These are phyloP conservation scores for Coemansia sp. DNA, from an alignment of 192 early-diverging fungal genomes.

Conservation along the genomic window DNA sequence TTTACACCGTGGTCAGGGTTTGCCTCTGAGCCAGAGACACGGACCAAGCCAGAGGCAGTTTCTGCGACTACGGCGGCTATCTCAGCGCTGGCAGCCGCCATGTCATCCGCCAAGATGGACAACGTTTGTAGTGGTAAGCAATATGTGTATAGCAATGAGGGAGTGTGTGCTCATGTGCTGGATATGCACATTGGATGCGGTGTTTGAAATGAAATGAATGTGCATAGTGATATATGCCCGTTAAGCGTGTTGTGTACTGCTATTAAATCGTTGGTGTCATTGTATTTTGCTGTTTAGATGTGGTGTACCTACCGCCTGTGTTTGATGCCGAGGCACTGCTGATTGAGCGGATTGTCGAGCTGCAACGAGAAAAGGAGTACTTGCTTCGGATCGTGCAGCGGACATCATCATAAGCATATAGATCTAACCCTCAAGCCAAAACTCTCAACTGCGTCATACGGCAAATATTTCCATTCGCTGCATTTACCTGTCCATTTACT, in stretches of 20 bases:
- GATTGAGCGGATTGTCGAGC: conserved; percentile 9
- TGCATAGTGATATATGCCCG: neutral
- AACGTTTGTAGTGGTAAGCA: neutral
- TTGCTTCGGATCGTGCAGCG: conserved; percentile 17
- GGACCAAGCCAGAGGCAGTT: neutral
- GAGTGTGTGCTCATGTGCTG: neutral
- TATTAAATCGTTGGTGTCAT: neutral
- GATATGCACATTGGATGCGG: neutral
- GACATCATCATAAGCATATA: neutral
- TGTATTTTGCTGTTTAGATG: neutral
- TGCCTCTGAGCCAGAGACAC: neutral
- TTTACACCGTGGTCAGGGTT: neutral
- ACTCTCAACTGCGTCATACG: neutral
- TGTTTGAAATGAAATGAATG: conserved; percentile 1
- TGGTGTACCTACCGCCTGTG: neutral
- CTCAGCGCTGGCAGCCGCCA: conserved; percentile 2
- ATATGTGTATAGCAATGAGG: neutral
- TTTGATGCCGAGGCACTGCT: neutral
- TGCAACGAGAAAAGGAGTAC: conserved; percentile 22
- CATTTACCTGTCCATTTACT: neutral
- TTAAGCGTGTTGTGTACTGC: neutral
- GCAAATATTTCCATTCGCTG: neutral
- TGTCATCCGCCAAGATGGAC: neutral
- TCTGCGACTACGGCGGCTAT: neutral
- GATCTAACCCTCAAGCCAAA: neutral